Evolutionary conservation across 148 eudicot species (phyloP).

Genomic region (Agrostemma githago): DNA sequence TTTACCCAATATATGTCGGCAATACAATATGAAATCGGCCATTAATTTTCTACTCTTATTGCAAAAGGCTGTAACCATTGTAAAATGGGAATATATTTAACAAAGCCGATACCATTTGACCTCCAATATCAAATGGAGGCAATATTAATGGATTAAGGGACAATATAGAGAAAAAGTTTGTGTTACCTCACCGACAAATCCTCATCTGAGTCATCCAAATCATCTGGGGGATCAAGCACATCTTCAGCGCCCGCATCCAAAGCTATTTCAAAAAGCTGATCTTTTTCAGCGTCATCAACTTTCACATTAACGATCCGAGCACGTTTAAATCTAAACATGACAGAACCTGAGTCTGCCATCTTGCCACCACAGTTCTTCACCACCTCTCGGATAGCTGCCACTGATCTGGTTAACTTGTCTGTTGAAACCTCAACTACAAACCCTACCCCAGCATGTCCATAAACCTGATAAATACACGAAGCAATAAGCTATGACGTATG

Average conservation of each 20-base stretch:
- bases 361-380: slow-evolving; percentile 88
- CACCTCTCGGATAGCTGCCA: slow-evolving; percentile 66
- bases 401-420: slow-evolving; percentile 80
- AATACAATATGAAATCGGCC: background rate
- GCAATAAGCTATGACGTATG: background rate
- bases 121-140: too few species aligned
- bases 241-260: slow-evolving; percentile 97
- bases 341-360: slow-evolving; percentile 96
- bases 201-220: slow-evolving; percentile 66
- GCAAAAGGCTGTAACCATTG: too few species aligned
- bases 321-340: slow-evolving; percentile 82
- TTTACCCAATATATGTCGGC: background rate
- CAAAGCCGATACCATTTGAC: too few species aligned
- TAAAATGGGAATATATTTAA: too few species aligned
- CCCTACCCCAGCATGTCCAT: slow-evolving; percentile 95
- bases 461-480: slow-evolving; percentile 44
- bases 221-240: slow-evolving; percentile 66
- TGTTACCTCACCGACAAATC: slow-evolving; percentile 63
- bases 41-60: too few species aligned
- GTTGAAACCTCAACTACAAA: slow-evolving; percentile 78
- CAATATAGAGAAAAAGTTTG: background rate
- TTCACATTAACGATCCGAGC: slow-evolving; percentile 73
- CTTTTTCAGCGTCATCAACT: slow-evolving; percentile 62
- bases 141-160: too few species aligned
- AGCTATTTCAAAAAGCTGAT: slow-evolving; percentile 73